Evolutionary conservation across 2,329 filamentous ascomycete species (phyloP).

Genomic region (Cercospora beticola): DNA sequence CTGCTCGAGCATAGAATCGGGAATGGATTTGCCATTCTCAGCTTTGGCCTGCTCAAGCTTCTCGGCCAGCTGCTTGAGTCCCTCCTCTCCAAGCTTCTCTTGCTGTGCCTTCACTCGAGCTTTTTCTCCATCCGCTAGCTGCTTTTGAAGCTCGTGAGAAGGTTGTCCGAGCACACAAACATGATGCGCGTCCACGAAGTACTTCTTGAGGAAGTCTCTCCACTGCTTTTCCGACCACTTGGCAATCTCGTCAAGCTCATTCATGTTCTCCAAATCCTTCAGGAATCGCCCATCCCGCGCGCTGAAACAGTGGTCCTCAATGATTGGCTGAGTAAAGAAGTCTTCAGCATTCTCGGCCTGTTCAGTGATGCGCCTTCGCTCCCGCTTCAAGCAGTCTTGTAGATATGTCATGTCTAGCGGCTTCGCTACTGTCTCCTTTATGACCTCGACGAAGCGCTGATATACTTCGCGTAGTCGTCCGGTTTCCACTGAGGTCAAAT

Average conservation of each 20-base stretch:
- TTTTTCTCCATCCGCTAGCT: conserved; percentile 78
- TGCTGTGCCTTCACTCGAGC: conserved; percentile 76
- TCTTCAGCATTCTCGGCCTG: conserved; percentile 77
- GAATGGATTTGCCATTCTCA: conserved; percentile 86
- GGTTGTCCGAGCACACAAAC: conserved; percentile 86
- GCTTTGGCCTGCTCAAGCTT: conserved; percentile 80
- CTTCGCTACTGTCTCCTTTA: conserved; percentile 76
- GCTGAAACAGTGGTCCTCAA: conserved; percentile 90
- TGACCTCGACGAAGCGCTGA: conserved; percentile 77
- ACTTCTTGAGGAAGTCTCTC: conserved; percentile 77
- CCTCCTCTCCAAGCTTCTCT: conserved; percentile 75
- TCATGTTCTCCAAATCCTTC: conserved; percentile 43
- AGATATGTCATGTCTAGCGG: conserved; percentile 89
- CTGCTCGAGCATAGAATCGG: conserved; percentile 72
- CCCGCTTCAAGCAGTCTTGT: conserved; percentile 78
- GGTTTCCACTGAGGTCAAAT: conserved; percentile 81
- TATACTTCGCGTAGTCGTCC: conserved; percentile 82
- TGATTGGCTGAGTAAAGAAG: conserved; percentile 81
- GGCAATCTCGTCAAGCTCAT: conserved; percentile 65
- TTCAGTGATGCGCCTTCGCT: conserved; percentile 78
- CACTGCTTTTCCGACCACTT: conserved; percentile 82
- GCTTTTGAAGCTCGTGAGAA: conserved; percentile 73
- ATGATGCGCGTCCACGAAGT: conserved; percentile 82
- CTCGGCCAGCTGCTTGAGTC: conserved; percentile 70
- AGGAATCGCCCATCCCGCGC: conserved; percentile 69